A percentile compares a stretch with the other conserved stretches of the same genome.
These are phyloP conservation scores for Francoa sonchifolia DNA, from an alignment of 441 rosid genomes.

Conservation along the genomic window DNA sequence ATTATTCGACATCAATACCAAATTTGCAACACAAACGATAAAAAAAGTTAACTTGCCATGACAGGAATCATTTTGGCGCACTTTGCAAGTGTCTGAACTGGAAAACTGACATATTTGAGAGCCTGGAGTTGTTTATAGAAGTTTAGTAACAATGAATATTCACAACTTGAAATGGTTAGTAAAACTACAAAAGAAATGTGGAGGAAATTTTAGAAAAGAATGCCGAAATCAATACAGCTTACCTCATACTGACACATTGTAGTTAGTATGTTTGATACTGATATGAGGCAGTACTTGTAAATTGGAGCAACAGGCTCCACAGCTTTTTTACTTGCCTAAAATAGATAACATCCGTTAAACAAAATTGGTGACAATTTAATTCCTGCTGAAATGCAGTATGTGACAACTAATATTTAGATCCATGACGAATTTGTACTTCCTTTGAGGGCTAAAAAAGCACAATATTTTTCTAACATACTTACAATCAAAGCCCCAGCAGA, in stretches of 20 bases:
- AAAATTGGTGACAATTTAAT: neutral
- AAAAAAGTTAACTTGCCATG: conserved; percentile 43
- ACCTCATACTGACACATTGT: conserved; percentile 99
- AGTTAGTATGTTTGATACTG: conserved; percentile 73
- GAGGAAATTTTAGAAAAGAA: conserved; percentile 2
- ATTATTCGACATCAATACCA: neutral
- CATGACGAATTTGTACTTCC: neutral
- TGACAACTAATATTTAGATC: neutral
- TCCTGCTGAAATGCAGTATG: neutral
- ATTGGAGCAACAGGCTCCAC: conserved; percentile 89
- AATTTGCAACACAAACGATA: neutral
- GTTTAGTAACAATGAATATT: too few species aligned
- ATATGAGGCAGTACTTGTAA: conserved; percentile 69
- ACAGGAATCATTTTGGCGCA: conserved; percentile 96
- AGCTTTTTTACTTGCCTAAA: conserved; percentile 68
- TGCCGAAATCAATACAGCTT: conserved; percentile 1
- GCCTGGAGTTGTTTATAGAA: too few species aligned
- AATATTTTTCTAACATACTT: conserved; percentile 10
- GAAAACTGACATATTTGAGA: conserved; percentile 85
- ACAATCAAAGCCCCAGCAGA: conserved; percentile 67
- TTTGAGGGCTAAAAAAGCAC: conserved; percentile 5
- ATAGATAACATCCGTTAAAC: too few species aligned
- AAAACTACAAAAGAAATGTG: too few species aligned
- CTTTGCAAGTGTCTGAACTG: conserved; percentile 81
- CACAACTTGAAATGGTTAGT: too few species aligned